Evolutionary conservation across 192 early-diverging fungal genomes (phyloP), one percentile per base, ranked within the genome.

Genomic region (Paraglomus brasilianum): DNA sequence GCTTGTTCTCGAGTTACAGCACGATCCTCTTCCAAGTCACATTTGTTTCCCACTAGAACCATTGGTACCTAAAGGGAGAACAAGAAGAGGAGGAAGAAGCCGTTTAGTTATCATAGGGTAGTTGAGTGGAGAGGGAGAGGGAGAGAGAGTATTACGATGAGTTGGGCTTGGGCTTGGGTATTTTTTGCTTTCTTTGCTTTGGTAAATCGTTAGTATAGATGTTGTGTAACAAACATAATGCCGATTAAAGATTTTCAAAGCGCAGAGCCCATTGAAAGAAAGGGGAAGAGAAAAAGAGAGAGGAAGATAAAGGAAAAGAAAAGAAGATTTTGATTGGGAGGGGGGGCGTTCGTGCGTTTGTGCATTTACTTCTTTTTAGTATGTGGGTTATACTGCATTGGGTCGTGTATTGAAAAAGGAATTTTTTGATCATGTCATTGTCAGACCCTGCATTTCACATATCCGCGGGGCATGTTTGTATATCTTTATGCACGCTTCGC

Each of bases 21-120:
- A 41, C 95, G 85, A 62, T 93, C 89, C 14, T 75, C 66, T 49
- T 88, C 88, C 72, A 93, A 73, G 83, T 97, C 95, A 70, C 90
- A 94, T 75, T 97, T 95, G 86, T 97, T 97, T 9, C 91, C 95
- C 10, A 95, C 92, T 44, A 97, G 74, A 4, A 93, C 89, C 69
- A 96, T 87, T n/a, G 95, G 94, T 44, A 89, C 90, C 72, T 83
- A 21, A 52, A 41, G 22, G 30, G 48, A 22, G 39, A 42, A 63
- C 15, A n/a, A 55, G 8, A 49, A 59, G 14, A 21, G 55, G 45
- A n/a, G 17, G 5, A 10, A 11, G 17, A 61, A 40, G 30, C 45
- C 38, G 30, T 66, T 72, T 22, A 60, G 40, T 60, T 60, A 43
- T 43, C 13, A 43, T 43, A 10, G 40, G 38, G 22, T 58, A 41